Evolutionary conservation across 768 basidiomycete genomes (phyloP).

Genomic region (Boletus subparvulus): DNA sequence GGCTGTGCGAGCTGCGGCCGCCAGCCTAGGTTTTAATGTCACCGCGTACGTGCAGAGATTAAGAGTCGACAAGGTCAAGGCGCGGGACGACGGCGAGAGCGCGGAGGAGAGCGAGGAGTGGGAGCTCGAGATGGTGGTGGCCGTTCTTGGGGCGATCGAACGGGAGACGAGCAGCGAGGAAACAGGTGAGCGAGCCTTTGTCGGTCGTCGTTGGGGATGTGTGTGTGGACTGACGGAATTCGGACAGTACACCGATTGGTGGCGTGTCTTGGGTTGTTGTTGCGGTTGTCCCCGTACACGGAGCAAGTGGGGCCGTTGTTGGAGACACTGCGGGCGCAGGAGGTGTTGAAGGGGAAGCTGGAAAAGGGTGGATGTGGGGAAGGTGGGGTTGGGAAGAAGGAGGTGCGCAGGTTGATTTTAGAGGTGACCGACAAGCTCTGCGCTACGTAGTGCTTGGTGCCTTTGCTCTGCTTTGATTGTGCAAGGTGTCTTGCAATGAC

Average conservation of each 20-base stretch:
- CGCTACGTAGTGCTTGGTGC: constrained; percentile 1
- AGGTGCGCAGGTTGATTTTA: constrained; percentile 59
- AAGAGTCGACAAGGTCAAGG: constrained; percentile 45
- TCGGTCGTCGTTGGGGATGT: not conserved
- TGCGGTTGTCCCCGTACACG: constrained; percentile 73
- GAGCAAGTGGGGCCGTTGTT: constrained; percentile 58
- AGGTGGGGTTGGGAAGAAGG: constrained; percentile 59
- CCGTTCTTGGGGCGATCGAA: constrained; percentile 74
- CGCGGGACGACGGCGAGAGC: constrained; percentile 34
- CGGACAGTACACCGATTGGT: constrained; percentile 73
- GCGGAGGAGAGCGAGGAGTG: constrained; percentile 71
- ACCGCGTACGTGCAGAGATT: constrained; percentile 64
- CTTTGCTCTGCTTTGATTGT: too few relatives aligned
- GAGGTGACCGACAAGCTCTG: constrained; percentile 57
- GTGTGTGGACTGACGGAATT: not conserved
- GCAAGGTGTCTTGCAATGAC: too few relatives aligned
- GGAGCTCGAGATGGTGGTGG: constrained; percentile 82
- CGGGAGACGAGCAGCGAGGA: constrained; percentile 76
- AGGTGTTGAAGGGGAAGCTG: constrained; percentile 59
- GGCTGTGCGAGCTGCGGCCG: constrained; percentile 72
- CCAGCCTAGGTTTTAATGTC: constrained; percentile 78
- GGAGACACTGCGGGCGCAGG: constrained; percentile 65
- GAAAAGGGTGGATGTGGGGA: constrained; percentile 49
- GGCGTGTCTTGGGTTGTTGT: constrained; percentile 72
- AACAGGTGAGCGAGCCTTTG: constrained; percentile 56